Percentiles rank a stretch among this genome's conserved stretches.
These are phyloP conservation scores for Triticum monococcum DNA, from an alignment of 176 grass and related monocot genomes.

Conservation along the genomic window DNA sequence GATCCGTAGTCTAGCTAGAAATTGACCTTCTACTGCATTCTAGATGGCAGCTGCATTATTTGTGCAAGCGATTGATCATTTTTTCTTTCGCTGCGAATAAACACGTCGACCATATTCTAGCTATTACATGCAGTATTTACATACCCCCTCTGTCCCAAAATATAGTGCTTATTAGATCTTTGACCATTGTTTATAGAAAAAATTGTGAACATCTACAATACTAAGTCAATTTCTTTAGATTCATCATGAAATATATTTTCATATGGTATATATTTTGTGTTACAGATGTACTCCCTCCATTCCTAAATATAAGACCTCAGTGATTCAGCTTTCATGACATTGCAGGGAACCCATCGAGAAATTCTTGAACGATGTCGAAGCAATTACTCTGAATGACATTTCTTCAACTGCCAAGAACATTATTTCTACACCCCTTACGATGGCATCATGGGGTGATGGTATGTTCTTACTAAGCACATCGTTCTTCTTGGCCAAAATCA, in stretches of 20 bases:
- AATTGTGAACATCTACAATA: no score
- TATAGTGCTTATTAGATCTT: no score
- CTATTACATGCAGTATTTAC: background rate
- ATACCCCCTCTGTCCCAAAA: no score
- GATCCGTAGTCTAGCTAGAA: background rate
- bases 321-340: constrained; percentile 2
- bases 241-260: no score
- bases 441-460: constrained; percentile 78
- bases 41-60: background rate
- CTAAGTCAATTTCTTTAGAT: no score
- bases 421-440: constrained; percentile 69
- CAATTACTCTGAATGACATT: constrained; percentile 64
- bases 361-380: constrained; percentile 66
- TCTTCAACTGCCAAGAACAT: constrained; percentile 50
- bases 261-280: no score
- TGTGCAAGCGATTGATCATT: background rate
- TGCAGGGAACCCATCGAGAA: constrained; percentile 68
- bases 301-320: background rate
- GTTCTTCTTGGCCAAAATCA: no score
- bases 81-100: background rate
- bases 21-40: background rate
- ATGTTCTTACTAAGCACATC: constrained; percentile 24
- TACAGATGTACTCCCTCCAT: no score
- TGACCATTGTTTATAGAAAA: no score
- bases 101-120: background rate